phyloP scores from a whole-genome alignment of 371 early-diverging fungal species.

The Lichtheimia ramosa region DNA sequence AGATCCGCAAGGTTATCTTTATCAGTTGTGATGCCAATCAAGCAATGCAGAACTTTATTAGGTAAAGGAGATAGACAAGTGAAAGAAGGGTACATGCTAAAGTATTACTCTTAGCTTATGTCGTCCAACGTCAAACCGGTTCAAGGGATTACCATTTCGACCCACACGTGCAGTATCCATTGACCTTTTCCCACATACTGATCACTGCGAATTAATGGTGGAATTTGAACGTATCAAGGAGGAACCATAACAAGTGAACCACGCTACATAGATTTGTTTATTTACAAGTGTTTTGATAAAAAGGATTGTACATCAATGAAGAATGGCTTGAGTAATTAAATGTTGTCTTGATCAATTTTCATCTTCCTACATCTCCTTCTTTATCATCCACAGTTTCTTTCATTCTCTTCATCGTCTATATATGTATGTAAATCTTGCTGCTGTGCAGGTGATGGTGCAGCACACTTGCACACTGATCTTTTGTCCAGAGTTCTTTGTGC shows the following conservation, averaged over 20 bases:
- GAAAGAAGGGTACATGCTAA: neutral
- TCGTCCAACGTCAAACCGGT: slow-evolving; percentile 67
- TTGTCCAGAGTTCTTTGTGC: no score
- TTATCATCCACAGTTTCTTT: no score
- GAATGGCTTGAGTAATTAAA: no score
- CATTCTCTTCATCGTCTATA: no score
- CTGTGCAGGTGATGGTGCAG: no score
- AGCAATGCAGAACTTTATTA: slow-evolving; percentile 68
- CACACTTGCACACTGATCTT: no score
- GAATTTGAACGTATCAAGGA: slow-evolving; percentile 48
- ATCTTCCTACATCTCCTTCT: no score
- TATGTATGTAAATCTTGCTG: no score
- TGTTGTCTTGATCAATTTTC: no score
- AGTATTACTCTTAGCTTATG: slow-evolving; percentile 31
- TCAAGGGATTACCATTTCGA: slow-evolving; percentile 60
- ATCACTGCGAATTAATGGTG: slow-evolving; percentile 73
- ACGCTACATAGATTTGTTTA: no score
- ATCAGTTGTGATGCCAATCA: slow-evolving; percentile 74
- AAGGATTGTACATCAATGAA: no score
- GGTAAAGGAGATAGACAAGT: slow-evolving; percentile 41
- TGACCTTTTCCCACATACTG: slow-evolving; percentile 83
- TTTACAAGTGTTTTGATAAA: no score
- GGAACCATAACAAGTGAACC: neutral
- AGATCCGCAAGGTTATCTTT: slow-evolving; percentile 67
- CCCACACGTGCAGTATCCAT: slow-evolving; percentile 64